These are phyloP conservation scores for Cercospora beticola DNA, from an alignment of 2,329 filamentous ascomycete genomes.

Conservation along the genomic window DNA sequence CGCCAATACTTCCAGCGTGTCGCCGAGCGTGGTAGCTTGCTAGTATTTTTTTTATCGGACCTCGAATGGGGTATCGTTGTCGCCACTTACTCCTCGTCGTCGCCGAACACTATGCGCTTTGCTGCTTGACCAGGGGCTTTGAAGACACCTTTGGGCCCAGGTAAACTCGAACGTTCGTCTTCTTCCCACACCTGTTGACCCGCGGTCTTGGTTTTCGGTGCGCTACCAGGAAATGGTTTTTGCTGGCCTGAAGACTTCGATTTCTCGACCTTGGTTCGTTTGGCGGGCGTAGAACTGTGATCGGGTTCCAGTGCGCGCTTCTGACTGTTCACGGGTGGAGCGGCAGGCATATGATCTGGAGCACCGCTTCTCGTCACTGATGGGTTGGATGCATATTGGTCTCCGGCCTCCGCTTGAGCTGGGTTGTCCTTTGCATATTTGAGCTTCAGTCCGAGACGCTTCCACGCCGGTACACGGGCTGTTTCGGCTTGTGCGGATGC, in stretches of 20 bases:
- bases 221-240: constrained; percentile 11
- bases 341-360: background rate
- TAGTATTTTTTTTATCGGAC: background rate
- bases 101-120: constrained; percentile 25
- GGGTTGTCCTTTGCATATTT: constrained; percentile 51
- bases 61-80: background rate
- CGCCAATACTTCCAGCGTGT: background rate
- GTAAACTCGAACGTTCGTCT: constrained; percentile 13
- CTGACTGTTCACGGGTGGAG: background rate
- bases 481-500: constrained; percentile 1
- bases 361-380: background rate
- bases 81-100: constrained; percentile 27
- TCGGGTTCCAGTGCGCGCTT: constrained; percentile 12
- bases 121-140: constrained; percentile 21
- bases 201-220: constrained; percentile 3
- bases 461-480: constrained; percentile 56
- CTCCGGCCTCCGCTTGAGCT: constrained; percentile 13
- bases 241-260: background rate
- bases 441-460: constrained; percentile 59
- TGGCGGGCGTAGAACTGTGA: constrained; percentile 13
- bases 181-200: constrained; percentile 7
- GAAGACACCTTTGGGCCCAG: constrained; percentile 17
- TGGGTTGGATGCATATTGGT: constrained; percentile 4
- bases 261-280: constrained; percentile 15
- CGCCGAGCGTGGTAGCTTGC: background rate